Evolutionary conservation across 306 rosid genomes (phyloP).

Genomic region (Rosa chinensis): DNA sequence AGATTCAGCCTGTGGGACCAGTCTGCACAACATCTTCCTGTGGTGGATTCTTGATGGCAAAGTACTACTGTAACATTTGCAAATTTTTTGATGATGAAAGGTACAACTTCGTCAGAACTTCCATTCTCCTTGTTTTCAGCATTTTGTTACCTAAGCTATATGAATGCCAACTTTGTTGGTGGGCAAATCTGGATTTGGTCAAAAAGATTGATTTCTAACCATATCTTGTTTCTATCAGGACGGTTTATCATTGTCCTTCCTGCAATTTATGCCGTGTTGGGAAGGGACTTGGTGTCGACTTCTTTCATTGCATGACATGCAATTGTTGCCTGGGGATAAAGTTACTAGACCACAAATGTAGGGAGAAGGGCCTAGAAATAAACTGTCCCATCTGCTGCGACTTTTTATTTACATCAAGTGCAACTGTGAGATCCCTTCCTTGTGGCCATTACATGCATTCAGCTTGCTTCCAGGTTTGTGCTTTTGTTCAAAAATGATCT

Average conservation of each 20-base stretch:
- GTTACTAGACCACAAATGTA: constrained; percentile 68
- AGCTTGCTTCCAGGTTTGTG: constrained; percentile 82
- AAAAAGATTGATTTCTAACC: constrained; percentile 1
- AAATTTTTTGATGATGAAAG: constrained; percentile 88
- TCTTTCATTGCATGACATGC: constrained; percentile 88
- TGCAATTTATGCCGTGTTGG: constrained; percentile 94
- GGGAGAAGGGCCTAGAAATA: constrained; percentile 81
- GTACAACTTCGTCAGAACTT: constrained; percentile 29
- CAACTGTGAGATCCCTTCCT: constrained; percentile 83
- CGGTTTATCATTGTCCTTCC: constrained; percentile 85
- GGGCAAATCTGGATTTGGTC: background rate
- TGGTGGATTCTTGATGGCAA: constrained; percentile 70
- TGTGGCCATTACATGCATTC: constrained; percentile 98
- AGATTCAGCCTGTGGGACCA: constrained; percentile 73
- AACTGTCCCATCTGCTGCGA: constrained; percentile 92
- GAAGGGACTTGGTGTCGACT: constrained; percentile 81
- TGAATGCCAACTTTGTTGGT: background rate
- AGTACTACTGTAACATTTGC: constrained; percentile 76
- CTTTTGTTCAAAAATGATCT: constrained; percentile 11
- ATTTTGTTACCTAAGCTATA: background rate
- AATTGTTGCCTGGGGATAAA: constrained; percentile 85
- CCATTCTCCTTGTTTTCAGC: background rate
- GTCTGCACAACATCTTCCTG: constrained; percentile 67
- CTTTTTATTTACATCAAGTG: constrained; percentile 84
- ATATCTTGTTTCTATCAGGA: constrained; percentile 34